phyloP scores from a whole-genome alignment of 2,329 filamentous ascomycete species.

The Alternaria panax region DNA sequence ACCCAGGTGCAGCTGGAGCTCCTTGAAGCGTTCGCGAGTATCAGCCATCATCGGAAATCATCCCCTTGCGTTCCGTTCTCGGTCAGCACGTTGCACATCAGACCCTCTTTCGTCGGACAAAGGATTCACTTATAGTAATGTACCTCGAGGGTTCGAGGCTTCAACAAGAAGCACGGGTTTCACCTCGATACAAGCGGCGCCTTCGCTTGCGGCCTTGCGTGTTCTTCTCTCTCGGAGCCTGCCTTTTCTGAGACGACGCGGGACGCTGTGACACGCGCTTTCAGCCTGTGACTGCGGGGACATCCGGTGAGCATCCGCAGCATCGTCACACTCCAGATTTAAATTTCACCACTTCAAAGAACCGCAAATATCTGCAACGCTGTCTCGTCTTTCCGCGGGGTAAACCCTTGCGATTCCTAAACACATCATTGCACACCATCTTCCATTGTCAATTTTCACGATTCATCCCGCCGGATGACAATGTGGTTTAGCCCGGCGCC shows the following conservation, averaged over 20 bases:
- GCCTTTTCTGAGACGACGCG: conserved; percentile 15
- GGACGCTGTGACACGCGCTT: conserved; percentile 16
- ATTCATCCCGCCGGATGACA: background rate
- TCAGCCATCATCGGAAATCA: conserved; percentile 1
- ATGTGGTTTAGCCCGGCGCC: background rate
- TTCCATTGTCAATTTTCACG: conserved; percentile 1
- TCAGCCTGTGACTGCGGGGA: conserved; percentile 12
- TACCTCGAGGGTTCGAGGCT: conserved; percentile 10
- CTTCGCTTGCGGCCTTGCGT: conserved; percentile 12
- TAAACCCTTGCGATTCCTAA: conserved; percentile 6
- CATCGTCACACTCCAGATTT: conserved; percentile 2
- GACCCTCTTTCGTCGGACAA: conserved; percentile 10
- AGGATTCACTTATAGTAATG: conserved; percentile 13
- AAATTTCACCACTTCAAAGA: background rate
- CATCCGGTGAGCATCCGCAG: conserved; percentile 7
- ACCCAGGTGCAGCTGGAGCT: background rate
- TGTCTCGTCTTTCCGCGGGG: conserved; percentile 4
- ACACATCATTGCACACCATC: conserved; percentile 2
- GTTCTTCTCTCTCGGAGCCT: conserved; percentile 1
- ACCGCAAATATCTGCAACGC: background rate
- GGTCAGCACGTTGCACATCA: conserved; percentile 11
- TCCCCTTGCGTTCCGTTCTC: conserved; percentile 4
- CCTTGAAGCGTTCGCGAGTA: conserved; percentile 6
- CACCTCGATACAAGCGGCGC: conserved; percentile 5
- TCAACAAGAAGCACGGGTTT: conserved; percentile 12